phyloP scores from a whole-genome alignment of 2,329 filamentous ascomycete species.

The Cladobotryum protrusum region DNA sequence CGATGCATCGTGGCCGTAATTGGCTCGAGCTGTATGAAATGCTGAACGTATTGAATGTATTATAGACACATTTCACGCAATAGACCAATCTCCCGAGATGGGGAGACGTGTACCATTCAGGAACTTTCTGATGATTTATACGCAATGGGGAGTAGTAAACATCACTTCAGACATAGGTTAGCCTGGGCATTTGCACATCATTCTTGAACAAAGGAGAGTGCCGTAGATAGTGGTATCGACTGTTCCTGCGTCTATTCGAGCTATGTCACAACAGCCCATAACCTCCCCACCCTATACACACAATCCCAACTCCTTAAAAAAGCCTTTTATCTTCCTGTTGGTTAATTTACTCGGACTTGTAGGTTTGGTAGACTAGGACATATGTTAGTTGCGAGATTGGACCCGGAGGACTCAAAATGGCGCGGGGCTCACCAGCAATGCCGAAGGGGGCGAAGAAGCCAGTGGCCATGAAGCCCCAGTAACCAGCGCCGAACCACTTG shows the following conservation, averaged over 20 bases:
- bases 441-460: constrained; percentile 58
- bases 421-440: constrained; percentile 47
- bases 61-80: no score
- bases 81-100: no score
- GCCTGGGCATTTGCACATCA: no score
- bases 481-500: constrained; percentile 75
- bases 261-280: constrained; percentile 24
- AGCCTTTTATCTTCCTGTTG: constrained; percentile 2
- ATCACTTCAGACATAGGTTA: no score
- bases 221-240: constrained; percentile 17
- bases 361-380: constrained; percentile 41
- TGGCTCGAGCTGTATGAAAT: constrained; percentile 3
- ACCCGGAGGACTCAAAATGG: no score
- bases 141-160: no score
- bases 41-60: background rate
- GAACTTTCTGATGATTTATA: no score
- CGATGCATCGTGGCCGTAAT: constrained; percentile 25
- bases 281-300: constrained; percentile 13
- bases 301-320: background rate
- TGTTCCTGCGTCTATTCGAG: constrained; percentile 27
- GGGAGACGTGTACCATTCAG: no score
- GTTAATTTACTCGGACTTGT: constrained; percentile 32
- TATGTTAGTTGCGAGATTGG: constrained; percentile 4
- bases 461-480: constrained; percentile 63
- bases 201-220: no score